Percentiles rank a stretch among this genome's conserved stretches.
Evolutionary conservation across 305 asterid species (phyloP).

Genomic region (Fraxinus sp.): DNA sequence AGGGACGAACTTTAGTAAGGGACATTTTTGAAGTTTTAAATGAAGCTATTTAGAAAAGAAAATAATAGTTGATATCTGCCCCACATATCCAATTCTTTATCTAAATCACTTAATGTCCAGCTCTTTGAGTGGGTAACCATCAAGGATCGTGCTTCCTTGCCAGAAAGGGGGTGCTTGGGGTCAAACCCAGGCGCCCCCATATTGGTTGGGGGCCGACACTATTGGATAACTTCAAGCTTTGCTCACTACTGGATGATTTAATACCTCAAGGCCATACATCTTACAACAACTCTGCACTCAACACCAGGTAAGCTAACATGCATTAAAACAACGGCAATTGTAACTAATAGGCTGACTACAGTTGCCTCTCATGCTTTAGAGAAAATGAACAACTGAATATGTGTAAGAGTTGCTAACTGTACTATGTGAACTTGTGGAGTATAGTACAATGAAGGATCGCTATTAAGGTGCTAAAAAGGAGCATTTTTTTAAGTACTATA

Average conservation of each 20-base stretch:
- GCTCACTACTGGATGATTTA: background rate
- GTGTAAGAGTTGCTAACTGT: background rate
- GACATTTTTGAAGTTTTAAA: conserved; percentile 6
- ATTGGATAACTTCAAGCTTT: conserved; percentile 36
- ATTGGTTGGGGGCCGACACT: conserved; percentile 49
- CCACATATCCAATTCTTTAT: conserved; percentile 86
- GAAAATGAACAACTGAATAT: background rate
- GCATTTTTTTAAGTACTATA: background rate
- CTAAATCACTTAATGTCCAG: conserved; percentile 79
- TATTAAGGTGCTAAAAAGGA: background rate
- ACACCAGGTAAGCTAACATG: background rate
- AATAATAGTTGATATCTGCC: conserved; percentile 58
- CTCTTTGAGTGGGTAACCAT: conserved; percentile 64
- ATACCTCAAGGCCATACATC: background rate
- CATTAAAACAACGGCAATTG: background rate
- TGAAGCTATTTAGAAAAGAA: conserved; percentile 8
- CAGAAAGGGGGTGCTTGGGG: too few species aligned
- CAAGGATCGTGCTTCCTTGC: conserved; percentile 25
- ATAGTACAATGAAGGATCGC: background rate
- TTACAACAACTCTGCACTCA: background rate
- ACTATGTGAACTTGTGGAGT: background rate
- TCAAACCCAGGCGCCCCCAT: too few species aligned
- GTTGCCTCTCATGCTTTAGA: background rate
- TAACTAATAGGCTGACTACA: background rate
- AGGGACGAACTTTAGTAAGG: conserved; percentile 16